A percentile compares a stretch with the other conserved stretches of the same genome.
Conservation (phyloP, 192 early-diverging fungal genomes). For the Gigaspora rosea region DNA sequence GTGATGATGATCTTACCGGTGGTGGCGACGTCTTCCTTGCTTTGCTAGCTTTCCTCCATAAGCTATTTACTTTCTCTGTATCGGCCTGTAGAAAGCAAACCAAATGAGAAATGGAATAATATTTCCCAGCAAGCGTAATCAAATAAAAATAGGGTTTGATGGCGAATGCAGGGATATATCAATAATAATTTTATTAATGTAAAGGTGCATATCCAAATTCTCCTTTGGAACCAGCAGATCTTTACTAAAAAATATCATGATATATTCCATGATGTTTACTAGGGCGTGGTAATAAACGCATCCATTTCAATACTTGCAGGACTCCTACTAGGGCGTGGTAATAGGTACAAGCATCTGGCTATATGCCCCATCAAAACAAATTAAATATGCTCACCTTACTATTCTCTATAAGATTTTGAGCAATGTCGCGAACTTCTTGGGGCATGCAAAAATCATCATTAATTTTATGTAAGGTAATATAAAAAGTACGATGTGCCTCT, state of each 20-base stretch:
- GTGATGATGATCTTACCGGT: not conserved
- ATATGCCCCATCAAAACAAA: slow-evolving; percentile 8
- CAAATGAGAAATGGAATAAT: not conserved
- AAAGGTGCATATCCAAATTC: not conserved
- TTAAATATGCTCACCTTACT: slow-evolving; percentile 26
- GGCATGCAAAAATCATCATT: not conserved
- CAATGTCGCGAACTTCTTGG: slow-evolving; percentile 1
- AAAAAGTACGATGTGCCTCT: not conserved
- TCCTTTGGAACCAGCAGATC: slow-evolving; percentile 10
- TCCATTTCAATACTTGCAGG: slow-evolving; percentile 27
- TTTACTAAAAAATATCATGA: slow-evolving; percentile 19
- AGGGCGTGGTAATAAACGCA: slow-evolving; percentile 26
- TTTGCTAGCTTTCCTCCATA: slow-evolving; percentile 12
- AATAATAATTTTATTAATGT: not conserved
- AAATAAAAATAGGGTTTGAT: slow-evolving; percentile 21
- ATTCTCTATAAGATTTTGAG: slow-evolving; percentile 17
- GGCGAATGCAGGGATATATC: slow-evolving; percentile 24
- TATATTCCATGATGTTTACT: slow-evolving; percentile 26
- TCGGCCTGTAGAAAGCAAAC: slow-evolving; percentile 20
- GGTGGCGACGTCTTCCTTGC: not conserved
- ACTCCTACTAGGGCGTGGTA: not conserved
- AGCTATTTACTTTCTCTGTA: slow-evolving; percentile 11
- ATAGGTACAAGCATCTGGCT: slow-evolving; percentile 27
- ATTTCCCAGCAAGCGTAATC: slow-evolving; percentile 24
- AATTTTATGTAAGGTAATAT: not conserved